phyloP scores from a whole-genome alignment of 495 filamentous ascomycete species.

The Penicillium cinerascens region DNA sequence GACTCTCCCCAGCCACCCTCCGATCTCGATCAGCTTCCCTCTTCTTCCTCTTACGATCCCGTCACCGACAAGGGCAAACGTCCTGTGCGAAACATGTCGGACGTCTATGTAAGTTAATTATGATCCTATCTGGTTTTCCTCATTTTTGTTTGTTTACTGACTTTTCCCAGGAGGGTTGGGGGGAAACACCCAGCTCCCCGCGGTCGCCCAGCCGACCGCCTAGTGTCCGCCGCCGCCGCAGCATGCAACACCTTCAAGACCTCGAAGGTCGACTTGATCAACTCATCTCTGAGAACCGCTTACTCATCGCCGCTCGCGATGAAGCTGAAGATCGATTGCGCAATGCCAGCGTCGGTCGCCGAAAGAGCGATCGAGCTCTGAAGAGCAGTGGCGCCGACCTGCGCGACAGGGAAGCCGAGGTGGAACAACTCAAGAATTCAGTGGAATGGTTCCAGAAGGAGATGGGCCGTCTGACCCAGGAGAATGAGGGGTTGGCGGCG shows the following conservation, averaged over 20 bases:
- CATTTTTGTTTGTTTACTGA: conserved; percentile 28
- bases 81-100: conserved; percentile 78
- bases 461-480: conserved; percentile 65
- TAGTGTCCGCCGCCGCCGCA: conserved; percentile 91
- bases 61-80: conserved; percentile 84
- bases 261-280: conserved; percentile 74
- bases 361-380: conserved; percentile 54
- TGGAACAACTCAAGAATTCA: conserved; percentile 72
- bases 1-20: conserved; percentile 27
- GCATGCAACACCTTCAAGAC: conserved; percentile 87
- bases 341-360: conserved; percentile 53
- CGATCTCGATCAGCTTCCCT: conserved; percentile 47
- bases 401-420: conserved; percentile 66
- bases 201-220: conserved; percentile 92
- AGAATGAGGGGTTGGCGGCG: conserved; percentile 68
- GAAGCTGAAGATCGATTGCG: conserved; percentile 60
- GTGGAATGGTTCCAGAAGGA: conserved; percentile 77
- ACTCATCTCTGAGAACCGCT: conserved; percentile 74
- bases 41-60: conserved; percentile 66
- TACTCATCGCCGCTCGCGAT: conserved; percentile 66
- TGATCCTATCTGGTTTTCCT: conserved; percentile 13
- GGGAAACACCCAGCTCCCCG: conserved; percentile 86
- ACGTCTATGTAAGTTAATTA: conserved; percentile 80
- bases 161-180: conserved; percentile 76
- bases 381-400: conserved; percentile 53